Evolutionary conservation across 2,329 filamentous ascomycete genomes (phyloP).

Genomic region (Arachnomyces sp.): DNA sequence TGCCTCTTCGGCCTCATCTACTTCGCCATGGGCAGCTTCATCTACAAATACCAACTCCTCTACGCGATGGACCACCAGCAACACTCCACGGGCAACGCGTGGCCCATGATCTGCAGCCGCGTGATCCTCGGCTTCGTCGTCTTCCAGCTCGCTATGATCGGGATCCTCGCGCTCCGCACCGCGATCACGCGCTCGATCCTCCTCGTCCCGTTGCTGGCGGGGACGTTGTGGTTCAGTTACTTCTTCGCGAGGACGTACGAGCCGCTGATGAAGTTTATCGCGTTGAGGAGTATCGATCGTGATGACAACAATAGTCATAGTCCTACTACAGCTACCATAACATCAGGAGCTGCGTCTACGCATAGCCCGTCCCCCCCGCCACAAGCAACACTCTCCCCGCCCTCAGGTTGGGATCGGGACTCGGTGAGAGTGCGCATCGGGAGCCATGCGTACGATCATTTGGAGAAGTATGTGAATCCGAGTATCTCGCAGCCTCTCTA

Average conservation of each 20-base stretch:
- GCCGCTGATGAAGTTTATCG: slow-evolving; percentile 86
- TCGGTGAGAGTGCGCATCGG: slow-evolving; percentile 33
- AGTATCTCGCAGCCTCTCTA: slow-evolving; percentile 37
- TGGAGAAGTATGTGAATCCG: slow-evolving; percentile 41
- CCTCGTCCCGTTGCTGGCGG: slow-evolving; percentile 65
- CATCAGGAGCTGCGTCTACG: slow-evolving; percentile 11
- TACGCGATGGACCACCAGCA: slow-evolving; percentile 98
- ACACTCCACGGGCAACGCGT: slow-evolving; percentile 85
- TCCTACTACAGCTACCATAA: slow-evolving; percentile 9
- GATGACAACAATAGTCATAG: slow-evolving; percentile 19
- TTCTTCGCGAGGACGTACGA: slow-evolving; percentile 74
- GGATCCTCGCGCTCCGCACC: slow-evolving; percentile 63
- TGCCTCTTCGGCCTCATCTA: slow-evolving; percentile 68
- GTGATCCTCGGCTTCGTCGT: slow-evolving; percentile 77
- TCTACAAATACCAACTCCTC: slow-evolving; percentile 93
- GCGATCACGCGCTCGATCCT: slow-evolving; percentile 66
- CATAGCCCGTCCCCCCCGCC: slow-evolving; percentile 24
- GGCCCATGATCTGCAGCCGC: slow-evolving; percentile 94
- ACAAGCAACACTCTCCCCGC: slow-evolving; percentile 31
- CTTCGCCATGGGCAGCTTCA: slow-evolving; percentile 64
- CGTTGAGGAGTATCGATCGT: slow-evolving; percentile 71
- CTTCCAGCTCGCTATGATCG: slow-evolving; percentile 86
- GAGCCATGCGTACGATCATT: slow-evolving; percentile 30
- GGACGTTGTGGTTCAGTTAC: slow-evolving; percentile 82
- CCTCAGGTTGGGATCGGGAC: slow-evolving; percentile 37